A percentile compares a stretch with the other conserved stretches of the same genome.
Conservation (phyloP, 2,329 filamentous ascomycete species). For the Colletotrichum australisinense region DNA sequence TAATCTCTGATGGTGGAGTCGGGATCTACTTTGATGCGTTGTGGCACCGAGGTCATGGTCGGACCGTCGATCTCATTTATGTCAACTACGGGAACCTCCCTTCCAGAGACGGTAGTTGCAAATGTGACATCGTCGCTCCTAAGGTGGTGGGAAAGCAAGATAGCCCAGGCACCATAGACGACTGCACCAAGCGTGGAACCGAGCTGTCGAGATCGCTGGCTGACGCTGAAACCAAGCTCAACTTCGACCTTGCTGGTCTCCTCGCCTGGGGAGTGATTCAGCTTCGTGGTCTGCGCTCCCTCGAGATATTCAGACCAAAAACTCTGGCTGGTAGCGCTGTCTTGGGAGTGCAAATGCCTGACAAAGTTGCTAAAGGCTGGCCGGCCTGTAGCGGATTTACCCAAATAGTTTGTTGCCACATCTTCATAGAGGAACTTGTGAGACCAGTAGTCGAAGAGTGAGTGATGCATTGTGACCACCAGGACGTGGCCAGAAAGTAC, state of each 20-base stretch:
- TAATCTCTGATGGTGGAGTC: slow-evolving; percentile 40
- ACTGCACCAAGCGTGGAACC: slow-evolving; percentile 15
- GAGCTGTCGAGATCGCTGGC: background rate
- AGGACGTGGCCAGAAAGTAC: slow-evolving; percentile 20
- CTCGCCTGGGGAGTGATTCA: background rate
- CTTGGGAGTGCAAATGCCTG: background rate
- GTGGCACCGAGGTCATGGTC: slow-evolving; percentile 48
- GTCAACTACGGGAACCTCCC: slow-evolving; percentile 56
- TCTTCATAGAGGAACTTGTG: slow-evolving; percentile 44
- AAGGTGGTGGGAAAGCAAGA: slow-evolving; percentile 35
- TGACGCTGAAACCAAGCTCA: slow-evolving; percentile 4
- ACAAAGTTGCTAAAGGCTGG: slow-evolving; percentile 29
- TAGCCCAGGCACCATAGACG: slow-evolving; percentile 36
- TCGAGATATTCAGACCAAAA: slow-evolving; percentile 5
- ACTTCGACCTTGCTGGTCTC: background rate
- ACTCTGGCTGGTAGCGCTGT: background rate
- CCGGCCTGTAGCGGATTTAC: background rate
- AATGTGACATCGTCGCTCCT: slow-evolving; percentile 52
- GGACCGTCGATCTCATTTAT: slow-evolving; percentile 59
- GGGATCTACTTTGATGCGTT: slow-evolving; percentile 38
- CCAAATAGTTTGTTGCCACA: slow-evolving; percentile 20
- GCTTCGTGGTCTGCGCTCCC: background rate
- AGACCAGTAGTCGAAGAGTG: slow-evolving; percentile 48
- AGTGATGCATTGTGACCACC: slow-evolving; percentile 46
- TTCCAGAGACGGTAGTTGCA: slow-evolving; percentile 51